Base-by-base conservation (phyloP, 1,139 yeast species). In the Pichia sp. region DNA sequence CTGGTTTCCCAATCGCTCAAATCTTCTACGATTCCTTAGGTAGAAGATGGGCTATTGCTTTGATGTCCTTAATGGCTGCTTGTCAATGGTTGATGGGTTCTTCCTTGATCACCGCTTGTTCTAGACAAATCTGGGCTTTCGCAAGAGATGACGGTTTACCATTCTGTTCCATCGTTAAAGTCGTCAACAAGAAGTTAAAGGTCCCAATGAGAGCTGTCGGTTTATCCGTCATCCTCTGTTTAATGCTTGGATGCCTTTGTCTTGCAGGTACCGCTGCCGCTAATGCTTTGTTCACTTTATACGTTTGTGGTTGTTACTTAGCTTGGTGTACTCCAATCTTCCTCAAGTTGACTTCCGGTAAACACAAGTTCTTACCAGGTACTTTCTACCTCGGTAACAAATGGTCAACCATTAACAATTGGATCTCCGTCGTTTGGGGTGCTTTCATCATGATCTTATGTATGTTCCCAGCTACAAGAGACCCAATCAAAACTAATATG, bases 81-180 rank as follows among this genome's bases (percentile, higher is more conserved):
- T 82, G 84, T 44, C 86, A 81, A 62, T 81, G 76, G 65, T 62
- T 81, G 44, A 84, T 84, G 88, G 89, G 88, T 5, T 71, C 79
- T 15, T 76, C 83, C 1, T 71, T 77, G 28, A 62, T 74, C 36
- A 72, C 76, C 19, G 80, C 80, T 8, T 70, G 74, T 42, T 76
- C 77, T 15, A 68, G 80, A 59, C 79, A 74, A 57, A 65, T 73
- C 40, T 76, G 77, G 76, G 79, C 80, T 2, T 73, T 75, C 55
- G 73, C 80, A 14, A 68, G 81, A 60, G 81, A 76, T 57, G 71
- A 73, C 50, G 80, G 79, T 22, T 63, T 75, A 42, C 75, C 77
- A 37, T 68, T 76, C 52, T 67, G 78, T 12, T 59, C 64, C 27
- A 60, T 69, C 59, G 72, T 81, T 53, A 79, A 79, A 57, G 75